Base-by-base conservation (phyloP, 495 filamentous ascomycete genomes). In the Monascus purpureus region DNA sequence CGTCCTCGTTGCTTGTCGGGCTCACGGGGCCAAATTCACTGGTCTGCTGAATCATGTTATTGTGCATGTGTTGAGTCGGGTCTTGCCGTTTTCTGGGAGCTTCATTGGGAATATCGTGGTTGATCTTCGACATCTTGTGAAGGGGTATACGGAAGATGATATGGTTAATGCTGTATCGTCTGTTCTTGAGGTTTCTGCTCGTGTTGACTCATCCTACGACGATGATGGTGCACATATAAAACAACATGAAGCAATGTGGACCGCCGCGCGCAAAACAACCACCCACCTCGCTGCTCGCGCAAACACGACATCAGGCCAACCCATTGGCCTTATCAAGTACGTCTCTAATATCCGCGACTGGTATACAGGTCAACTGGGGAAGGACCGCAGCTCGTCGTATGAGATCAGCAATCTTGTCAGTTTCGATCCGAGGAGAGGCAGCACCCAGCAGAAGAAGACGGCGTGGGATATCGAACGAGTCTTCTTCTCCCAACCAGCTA, bases 341-440 rank as follows among this genome's bases (percentile, higher is more conserved):
- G 27, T 39, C 16, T 17, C 29, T 14, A 33, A 36, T 25, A 32
- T 44, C 18, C 36, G 42, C 1, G 12, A 25, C 1, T 45, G 42
- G 36, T 38, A 28, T 13, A 14, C 37, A 0, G 13, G 28, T 2
- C 34, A 42, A 15, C 8, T 49, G 6, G 39, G 42, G 6, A 25
- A 46, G 22, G 13, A 28, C 6, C 38, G 45, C 3, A 39, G 46
- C 13, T 36, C 30, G 4, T 44, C 39, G 9, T 49, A 40, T 27
- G 42, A 45, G 23, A 42, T 46, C 7, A 46, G 35, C 16, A 46
- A 45, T 30, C 20, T 37, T 6, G 35, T 25, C 18, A 33, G 41
- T 2, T 48, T 48, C 36, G 35, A 45, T 35, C 42, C 38, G 1
- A 9, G 20, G 5, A 9, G 9, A 22, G 20, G 20, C 4, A 22